phyloP scores from a whole-genome alignment of 2,329 filamentous ascomycete genomes.

The Aspergillus viridinutans region DNA sequence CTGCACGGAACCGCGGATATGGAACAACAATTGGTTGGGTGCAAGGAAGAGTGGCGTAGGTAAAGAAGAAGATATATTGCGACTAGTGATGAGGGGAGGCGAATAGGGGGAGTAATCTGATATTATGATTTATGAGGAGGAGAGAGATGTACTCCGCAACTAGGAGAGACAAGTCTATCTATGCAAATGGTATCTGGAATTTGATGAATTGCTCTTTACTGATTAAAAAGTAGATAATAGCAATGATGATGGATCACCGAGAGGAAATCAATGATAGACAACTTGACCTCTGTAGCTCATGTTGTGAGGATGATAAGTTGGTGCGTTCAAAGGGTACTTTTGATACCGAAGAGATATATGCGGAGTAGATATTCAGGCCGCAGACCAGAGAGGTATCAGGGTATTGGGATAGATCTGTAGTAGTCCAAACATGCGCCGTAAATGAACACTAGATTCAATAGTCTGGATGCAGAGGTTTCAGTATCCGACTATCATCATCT shows the following conservation, averaged over 20 bases:
- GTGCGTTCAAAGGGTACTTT: not conserved
- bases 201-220: not conserved
- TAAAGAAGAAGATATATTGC: not conserved
- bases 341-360: not conserved
- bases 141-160: not conserved
- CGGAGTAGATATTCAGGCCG: not conserved
- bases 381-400: too few species aligned
- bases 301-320: not conserved
- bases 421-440: not conserved
- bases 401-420: too few species aligned
- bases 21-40: not conserved
- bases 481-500: not conserved
- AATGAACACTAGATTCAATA: not conserved
- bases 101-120: not conserved
- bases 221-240: not conserved
- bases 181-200: not conserved
- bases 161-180: not conserved
- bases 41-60: not conserved
- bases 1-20: slow-evolving; percentile 2
- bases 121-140: not conserved
- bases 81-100: not conserved
- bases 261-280: not conserved
- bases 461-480: not conserved
- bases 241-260: not conserved
- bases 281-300: not conserved